Evolutionary conservation across 2,329 filamentous ascomycete species (phyloP).

Genomic region (Diaporthe citriasiana): DNA sequence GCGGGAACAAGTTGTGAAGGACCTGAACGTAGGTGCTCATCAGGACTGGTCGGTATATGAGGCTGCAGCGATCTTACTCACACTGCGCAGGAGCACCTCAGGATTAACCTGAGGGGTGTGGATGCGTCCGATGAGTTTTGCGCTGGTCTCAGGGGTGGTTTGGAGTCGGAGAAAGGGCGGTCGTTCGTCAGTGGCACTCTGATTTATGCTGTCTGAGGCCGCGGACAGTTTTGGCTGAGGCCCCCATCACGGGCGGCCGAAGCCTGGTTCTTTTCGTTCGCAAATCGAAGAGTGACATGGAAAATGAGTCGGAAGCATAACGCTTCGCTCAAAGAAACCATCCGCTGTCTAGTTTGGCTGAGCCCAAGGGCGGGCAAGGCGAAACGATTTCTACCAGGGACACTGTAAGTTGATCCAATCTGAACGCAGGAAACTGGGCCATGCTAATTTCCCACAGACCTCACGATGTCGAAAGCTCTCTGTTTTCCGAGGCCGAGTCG

Average conservation of each 20-base stretch:
- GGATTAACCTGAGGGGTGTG: conserved; percentile 91
- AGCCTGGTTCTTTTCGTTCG: neutral
- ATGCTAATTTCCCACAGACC: conserved; percentile 34
- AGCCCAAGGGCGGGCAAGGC: conserved; percentile 76
- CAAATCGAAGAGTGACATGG: conserved; percentile 64
- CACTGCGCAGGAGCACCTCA: conserved; percentile 82
- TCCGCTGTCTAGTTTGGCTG: neutral
- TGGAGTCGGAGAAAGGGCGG: conserved; percentile 86
- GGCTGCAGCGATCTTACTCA: conserved; percentile 32
- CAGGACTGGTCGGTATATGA: conserved; percentile 16
- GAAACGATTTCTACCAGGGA: conserved; percentile 90
- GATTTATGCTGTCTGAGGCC: conserved; percentile 39
- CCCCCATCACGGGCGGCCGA: neutral
- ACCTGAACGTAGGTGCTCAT: conserved; percentile 40
- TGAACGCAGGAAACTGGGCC: neutral
- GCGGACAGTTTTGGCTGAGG: neutral
- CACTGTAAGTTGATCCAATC: conserved; percentile 68
- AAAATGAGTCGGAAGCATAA: conserved; percentile 9
- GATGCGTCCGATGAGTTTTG: conserved; percentile 86
- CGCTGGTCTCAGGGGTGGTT: conserved; percentile 79
- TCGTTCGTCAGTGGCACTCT: conserved; percentile 68
- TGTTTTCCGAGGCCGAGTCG: conserved; percentile 64
- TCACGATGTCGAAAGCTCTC: conserved; percentile 59
- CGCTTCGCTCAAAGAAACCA: neutral
- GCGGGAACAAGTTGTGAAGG: conserved; percentile 82